Percentiles rank a stretch among this genome's conserved stretches.
Conservation (phyloP, 768 basidiomycete genomes). For the Serendipita vermifera region DNA sequence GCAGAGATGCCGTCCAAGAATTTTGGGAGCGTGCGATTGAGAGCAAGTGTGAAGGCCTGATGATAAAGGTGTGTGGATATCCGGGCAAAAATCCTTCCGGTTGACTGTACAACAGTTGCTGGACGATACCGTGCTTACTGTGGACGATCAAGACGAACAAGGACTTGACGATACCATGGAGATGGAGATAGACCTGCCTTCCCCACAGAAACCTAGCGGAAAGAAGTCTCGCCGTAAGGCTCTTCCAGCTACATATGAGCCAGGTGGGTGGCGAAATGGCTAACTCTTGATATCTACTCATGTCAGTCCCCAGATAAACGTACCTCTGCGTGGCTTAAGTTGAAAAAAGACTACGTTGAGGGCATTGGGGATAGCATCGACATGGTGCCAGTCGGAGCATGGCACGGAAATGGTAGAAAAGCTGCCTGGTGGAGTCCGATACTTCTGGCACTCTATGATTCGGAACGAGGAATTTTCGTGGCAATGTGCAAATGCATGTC, state of each 20-base stretch:
- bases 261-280: slow-evolving; percentile 29
- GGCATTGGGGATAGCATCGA: slow-evolving; percentile 67
- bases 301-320: slow-evolving; percentile 46
- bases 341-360: slow-evolving; percentile 85
- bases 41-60: slow-evolving; percentile 79
- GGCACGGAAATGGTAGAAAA: slow-evolving; percentile 85
- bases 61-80: slow-evolving; percentile 58
- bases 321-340: slow-evolving; percentile 76
- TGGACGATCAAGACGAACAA: no score
- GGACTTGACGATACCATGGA: slow-evolving; percentile 47
- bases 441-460: slow-evolving; percentile 63
- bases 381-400: slow-evolving; percentile 56
- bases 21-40: slow-evolving; percentile 69
- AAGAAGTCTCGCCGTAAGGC: slow-evolving; percentile 40
- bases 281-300: no score
- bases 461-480: slow-evolving; percentile 44
- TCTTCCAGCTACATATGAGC: slow-evolving; percentile 77
- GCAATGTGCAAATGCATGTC: slow-evolving; percentile 89
- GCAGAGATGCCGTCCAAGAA: slow-evolving; percentile 46
- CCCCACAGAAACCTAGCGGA: slow-evolving; percentile 24
- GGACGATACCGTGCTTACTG: slow-evolving; percentile 15
- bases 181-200: slow-evolving; percentile 22
- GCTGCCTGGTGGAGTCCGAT: slow-evolving; percentile 88
- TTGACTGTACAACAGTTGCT: slow-evolving; percentile 10
- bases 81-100: neutral